phyloP scores from a whole-genome alignment of 805 yeast species.

The Candida ficus region DNA sequence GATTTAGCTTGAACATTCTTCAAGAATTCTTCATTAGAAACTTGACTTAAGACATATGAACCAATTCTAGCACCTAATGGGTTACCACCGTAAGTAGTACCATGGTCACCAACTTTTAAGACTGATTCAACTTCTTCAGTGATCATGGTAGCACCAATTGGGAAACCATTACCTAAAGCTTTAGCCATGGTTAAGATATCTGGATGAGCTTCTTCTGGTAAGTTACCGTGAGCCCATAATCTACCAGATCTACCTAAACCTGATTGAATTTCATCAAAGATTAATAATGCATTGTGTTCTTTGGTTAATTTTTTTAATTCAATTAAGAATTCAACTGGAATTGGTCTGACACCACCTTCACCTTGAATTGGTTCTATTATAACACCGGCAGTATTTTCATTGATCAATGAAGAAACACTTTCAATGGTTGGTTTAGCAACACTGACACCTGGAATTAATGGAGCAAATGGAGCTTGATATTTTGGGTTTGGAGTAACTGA shows the following conservation, averaged over 20 bases:
- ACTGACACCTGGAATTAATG: conserved; percentile 84
- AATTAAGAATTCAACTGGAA: conserved; percentile 56
- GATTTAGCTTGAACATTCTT: conserved; percentile 57
- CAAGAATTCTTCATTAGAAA: conserved; percentile 59
- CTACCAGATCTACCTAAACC: conserved; percentile 92
- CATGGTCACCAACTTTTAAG: conserved; percentile 90
- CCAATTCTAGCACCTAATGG: conserved; percentile 87
- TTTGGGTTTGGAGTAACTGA: conserved; percentile 90
- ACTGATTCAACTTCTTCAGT: conserved; percentile 70
- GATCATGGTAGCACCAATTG: conserved; percentile 90
- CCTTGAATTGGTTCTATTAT: conserved; percentile 98
- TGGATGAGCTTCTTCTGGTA: conserved; percentile 82
- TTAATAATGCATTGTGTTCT: conserved; percentile 66
- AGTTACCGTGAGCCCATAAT: conserved; percentile 84
- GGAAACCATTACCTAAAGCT: conserved; percentile 95
- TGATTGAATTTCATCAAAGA: conserved; percentile 95
- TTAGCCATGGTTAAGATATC: conserved; percentile 93
- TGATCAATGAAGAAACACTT: conserved; percentile 45
- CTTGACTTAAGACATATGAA: conserved; percentile 62
- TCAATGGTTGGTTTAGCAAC: conserved; percentile 60
- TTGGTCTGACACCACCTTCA: conserved; percentile 87
- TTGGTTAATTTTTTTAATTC: conserved; percentile 64
- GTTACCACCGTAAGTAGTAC: conserved; percentile 97
- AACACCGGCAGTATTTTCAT: conserved; percentile 63
- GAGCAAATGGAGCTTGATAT: conserved; percentile 87